Conservation (phyloP, 1,284 basidiomycete species). For the Melanopsichium pennsylvanicum region DNA sequence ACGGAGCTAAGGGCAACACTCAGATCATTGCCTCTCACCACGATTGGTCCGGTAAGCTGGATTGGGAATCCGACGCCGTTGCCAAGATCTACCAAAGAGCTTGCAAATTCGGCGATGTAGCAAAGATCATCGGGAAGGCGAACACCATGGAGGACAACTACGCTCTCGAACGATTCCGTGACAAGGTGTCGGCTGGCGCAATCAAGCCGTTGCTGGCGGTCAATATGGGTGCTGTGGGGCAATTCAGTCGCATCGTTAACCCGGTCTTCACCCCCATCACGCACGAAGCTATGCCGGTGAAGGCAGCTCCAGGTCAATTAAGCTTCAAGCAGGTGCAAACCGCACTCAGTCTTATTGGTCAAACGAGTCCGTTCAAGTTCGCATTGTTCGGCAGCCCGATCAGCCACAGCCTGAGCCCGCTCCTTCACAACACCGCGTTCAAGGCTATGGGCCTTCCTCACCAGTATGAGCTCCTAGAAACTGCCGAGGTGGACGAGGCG, state of each 20-base stretch:
- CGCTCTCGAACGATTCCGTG: slow-evolving; percentile 76
- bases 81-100: slow-evolving; percentile 65
- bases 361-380: slow-evolving; percentile 76
- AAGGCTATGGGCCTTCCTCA: slow-evolving; percentile 79
- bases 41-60: slow-evolving; percentile 85
- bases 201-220: slow-evolving; percentile 81
- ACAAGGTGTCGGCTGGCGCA: slow-evolving; percentile 68
- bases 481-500: slow-evolving; percentile 73
- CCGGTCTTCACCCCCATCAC: slow-evolving; percentile 86
- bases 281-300: slow-evolving; percentile 79
- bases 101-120: slow-evolving; percentile 75
- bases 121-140: slow-evolving; percentile 91
- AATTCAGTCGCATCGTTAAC: slow-evolving; percentile 83
- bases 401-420: slow-evolving; percentile 86
- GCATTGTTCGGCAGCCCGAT: slow-evolving; percentile 91
- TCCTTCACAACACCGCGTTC: slow-evolving; percentile 91
- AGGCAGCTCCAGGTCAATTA: slow-evolving; percentile 89
- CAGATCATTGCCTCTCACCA: slow-evolving; percentile 92
- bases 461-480: slow-evolving; percentile 73
- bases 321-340: slow-evolving; percentile 84
- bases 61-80: slow-evolving; percentile 78
- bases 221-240: slow-evolving; percentile 89
- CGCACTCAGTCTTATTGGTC: slow-evolving; percentile 81
- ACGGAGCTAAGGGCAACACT: slow-evolving; percentile 75
- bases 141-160: slow-evolving; percentile 80